A percentile compares a stretch with the other conserved stretches of the same genome.
Conservation (phyloP, 75 land plant species). For the Pseudotsuga menziesii region DNA sequence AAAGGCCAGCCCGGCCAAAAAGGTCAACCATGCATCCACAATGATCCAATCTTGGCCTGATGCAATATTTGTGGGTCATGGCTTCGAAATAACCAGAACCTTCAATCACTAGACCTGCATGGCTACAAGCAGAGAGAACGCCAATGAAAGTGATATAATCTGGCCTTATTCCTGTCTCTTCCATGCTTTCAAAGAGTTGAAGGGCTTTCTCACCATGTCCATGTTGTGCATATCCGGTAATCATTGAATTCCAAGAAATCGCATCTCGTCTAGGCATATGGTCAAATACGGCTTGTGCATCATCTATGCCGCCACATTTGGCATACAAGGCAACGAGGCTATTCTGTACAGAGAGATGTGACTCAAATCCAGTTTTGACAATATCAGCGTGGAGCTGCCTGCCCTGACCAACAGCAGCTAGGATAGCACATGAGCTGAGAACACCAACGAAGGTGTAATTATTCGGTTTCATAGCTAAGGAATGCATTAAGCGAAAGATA, state of each 20-base stretch:
- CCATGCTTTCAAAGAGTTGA: constrained; percentile 7
- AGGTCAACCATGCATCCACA: constrained; percentile 20
- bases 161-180: constrained; percentile 7
- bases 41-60: constrained; percentile 4
- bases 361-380: background rate
- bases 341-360: background rate
- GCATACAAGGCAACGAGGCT: background rate
- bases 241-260: constrained; percentile 10
- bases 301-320: background rate
- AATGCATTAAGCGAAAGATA: constrained; percentile 60
- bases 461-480: constrained; percentile 41
- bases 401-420: background rate
- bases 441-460: constrained; percentile 56
- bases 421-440: constrained; percentile 51
- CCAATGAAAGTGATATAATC: constrained; percentile 10
- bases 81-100: constrained; percentile 5
- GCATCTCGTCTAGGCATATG: constrained; percentile 3
- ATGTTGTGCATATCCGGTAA: constrained; percentile 14
- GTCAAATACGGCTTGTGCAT: constrained; percentile 9
- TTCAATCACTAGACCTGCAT: constrained; percentile 7
- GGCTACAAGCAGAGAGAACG: constrained; percentile 8
- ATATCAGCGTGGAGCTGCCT: background rate
- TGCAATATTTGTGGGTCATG: constrained; percentile 9
- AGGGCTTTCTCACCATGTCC: constrained; percentile 9
- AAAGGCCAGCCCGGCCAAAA: constrained; percentile 11